Evolutionary conservation across 352 stramenopile genomes (phyloP), one percentile per base, ranked within the genome.

Genomic region (Pelagophyceae sp.): DNA sequence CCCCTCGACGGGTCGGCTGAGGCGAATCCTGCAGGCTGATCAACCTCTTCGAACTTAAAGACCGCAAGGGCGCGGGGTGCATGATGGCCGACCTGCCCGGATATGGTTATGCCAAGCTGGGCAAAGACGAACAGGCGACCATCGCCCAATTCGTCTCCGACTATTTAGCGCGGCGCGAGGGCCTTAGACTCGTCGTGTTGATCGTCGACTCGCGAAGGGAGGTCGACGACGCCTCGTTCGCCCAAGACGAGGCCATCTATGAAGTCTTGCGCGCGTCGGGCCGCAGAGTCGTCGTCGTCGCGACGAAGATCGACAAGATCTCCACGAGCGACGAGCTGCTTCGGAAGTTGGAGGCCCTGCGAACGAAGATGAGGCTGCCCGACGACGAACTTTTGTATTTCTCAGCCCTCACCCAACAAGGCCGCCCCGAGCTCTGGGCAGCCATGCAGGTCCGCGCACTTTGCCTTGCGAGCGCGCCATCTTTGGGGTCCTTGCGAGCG

Each of bases 251-350:
- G 1, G 35, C 1, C 15, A 15, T 32, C 33, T 23, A 11, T 23
- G 38, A 54, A 11, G 17, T 58, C 58, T 27, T 67, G 11, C 58
- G 58, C 15, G 29, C 58, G 11, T 5, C 5, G 23, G 58, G 58
- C 58, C 23, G 23, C 17, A 33, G 20, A 11, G 33, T 51, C 20
- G 67, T 74, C 17, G 6, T 74, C 5, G 67, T 74, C 35, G 67
- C 67, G 35, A 74, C 67, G 2, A 74, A 74, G 38, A 74, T 74
- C 33, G 67, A 74, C 67, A 67, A 67, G 58, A 11, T n/a, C 58
- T 11, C 58, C 58, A 17, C 23, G 23, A 27, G 15, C 15, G 23
- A 33, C 58, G 15, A 31, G 11, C 58, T 67, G 11, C 5, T 67
- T 6, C 5, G 31, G 11, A 50, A 58, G 38, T 37, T 74, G 11